Evolutionary conservation across 2,329 filamentous ascomycete species (phyloP), one percentile per base, ranked within the genome.

Genomic region (Trichoderma pleuroti): DNA sequence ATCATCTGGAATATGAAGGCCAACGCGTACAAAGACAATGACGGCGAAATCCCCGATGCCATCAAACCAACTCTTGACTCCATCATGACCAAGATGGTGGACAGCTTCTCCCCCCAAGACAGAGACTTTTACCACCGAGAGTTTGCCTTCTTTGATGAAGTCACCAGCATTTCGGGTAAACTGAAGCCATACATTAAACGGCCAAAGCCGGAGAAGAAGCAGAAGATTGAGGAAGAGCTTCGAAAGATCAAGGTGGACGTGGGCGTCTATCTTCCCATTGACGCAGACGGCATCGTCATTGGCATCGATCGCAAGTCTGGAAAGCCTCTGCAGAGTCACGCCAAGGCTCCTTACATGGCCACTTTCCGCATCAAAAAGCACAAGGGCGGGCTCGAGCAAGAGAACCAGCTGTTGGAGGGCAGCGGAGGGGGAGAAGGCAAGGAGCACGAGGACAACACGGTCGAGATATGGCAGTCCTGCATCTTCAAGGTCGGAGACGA

Each of bases 1-100:
- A 98, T 99, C 75, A 99, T 99, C 78, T 99, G 97, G 96, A 99
- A 99, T 80, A 99, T 99, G 92, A 99, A 98, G 80, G 96, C 96
- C 36, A 99, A 99, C 80, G 93, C 94, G 1, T 99, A 93, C 86
- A 99, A 98, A 80, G 97, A 99, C 74, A 95, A 99, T 76, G 93
- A 98, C 75, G 94, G 92, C 16, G 89, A 92, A 76, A 88, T 97
- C 73, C 94, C 96, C 24, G 96, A 99, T 80, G 88, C 90, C 4
- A 92, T 98, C 77, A 99, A 99, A 79, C 95, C 96, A 3, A 96
- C 92, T 0, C 87, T 99, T 4, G 97, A 99, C 81, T 90, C 90
- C 68, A 96, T 99, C 74, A 97, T 93, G 90, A 86, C 87, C 32
- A 91, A 91, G 75, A 90, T 99, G 84, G 89, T 97, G 67, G 84